phyloP scores from a whole-genome alignment of 2,329 filamentous ascomycete species.

The Coniochaeta sp. region DNA sequence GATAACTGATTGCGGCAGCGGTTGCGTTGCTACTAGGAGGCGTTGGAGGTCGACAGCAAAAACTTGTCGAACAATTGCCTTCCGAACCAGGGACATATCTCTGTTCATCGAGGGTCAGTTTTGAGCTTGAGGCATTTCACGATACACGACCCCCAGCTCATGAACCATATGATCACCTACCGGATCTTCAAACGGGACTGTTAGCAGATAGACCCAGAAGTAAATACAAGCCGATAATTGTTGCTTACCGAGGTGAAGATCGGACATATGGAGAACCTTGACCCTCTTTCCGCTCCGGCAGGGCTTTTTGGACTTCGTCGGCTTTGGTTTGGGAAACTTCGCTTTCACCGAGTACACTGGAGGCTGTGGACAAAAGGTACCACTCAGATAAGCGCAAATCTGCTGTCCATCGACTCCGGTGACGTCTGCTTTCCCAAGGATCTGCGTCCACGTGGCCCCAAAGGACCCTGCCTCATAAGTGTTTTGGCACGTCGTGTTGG shows the following conservation, averaged over 20 bases:
- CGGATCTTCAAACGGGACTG: background rate
- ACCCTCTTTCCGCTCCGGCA: conserved; percentile 42
- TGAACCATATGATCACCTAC: background rate
- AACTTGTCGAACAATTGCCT: conserved; percentile 40
- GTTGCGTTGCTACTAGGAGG: conserved; percentile 21
- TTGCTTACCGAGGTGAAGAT: conserved; percentile 37
- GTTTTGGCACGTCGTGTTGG: conserved; percentile 36
- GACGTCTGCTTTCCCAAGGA: conserved; percentile 45
- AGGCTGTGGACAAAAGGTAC: conserved; percentile 38
- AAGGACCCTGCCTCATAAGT: conserved; percentile 38
- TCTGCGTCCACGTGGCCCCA: conserved; percentile 50
- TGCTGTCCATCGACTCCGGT: conserved; percentile 46
- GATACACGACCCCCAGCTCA: background rate
- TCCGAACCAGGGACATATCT: conserved; percentile 45
- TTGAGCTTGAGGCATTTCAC: background rate
- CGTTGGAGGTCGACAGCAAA: conserved; percentile 43
- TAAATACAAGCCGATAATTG: background rate
- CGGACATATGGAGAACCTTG: conserved; percentile 49
- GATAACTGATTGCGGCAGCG: conserved; percentile 30
- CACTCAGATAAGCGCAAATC: conserved; percentile 44
- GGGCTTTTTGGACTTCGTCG: conserved; percentile 32
- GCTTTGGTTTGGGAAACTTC: conserved; percentile 48
- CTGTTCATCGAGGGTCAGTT: background rate
- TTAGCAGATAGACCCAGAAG: conserved; percentile 2
- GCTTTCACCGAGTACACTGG: conserved; percentile 34